These are phyloP conservation scores for Ophiostoma australiae DNA, from an alignment of 2,329 filamentous ascomycete species.

Conservation along the genomic window DNA sequence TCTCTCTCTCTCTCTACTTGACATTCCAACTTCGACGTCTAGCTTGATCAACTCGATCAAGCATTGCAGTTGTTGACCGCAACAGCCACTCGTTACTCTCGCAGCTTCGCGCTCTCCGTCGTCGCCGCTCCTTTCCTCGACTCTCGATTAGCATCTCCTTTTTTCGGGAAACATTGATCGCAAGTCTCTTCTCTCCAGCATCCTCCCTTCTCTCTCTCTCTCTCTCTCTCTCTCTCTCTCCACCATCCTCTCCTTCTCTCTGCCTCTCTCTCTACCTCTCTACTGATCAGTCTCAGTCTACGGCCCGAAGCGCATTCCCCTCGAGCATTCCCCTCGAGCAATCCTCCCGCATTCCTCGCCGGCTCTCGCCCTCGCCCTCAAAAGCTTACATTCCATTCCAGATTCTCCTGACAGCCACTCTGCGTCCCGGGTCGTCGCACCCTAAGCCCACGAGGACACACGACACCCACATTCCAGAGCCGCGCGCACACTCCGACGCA, in stretches of 20 bases:
- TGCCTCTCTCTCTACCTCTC: not conserved
- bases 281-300: conserved; percentile 15
- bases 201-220: not conserved
- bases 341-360: conserved; percentile 20
- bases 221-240: conserved; percentile 5
- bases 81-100: conserved; percentile 3
- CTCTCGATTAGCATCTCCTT: not conserved
- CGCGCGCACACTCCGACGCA: conserved; percentile 19
- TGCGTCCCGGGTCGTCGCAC: conserved; percentile 19
- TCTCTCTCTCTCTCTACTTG: not conserved
- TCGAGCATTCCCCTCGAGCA: conserved; percentile 8
- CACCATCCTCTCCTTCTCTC: not conserved
- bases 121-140: not conserved
- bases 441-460: conserved; percentile 4
- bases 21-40: not conserved
- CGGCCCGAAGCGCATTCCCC: conserved; percentile 22
- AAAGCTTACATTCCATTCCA: conserved; percentile 1
- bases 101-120: not conserved
- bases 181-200: not conserved
- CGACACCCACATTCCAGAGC: conserved; percentile 18
- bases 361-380: not conserved
- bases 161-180: not conserved
- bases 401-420: conserved; percentile 4
- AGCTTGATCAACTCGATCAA: not conserved
- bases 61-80: not conserved